A percentile compares a stretch with the other conserved stretches of the same genome.
Conservation (phyloP, 1,284 basidiomycete species). For the Tranzscheliella williamsii region DNA sequence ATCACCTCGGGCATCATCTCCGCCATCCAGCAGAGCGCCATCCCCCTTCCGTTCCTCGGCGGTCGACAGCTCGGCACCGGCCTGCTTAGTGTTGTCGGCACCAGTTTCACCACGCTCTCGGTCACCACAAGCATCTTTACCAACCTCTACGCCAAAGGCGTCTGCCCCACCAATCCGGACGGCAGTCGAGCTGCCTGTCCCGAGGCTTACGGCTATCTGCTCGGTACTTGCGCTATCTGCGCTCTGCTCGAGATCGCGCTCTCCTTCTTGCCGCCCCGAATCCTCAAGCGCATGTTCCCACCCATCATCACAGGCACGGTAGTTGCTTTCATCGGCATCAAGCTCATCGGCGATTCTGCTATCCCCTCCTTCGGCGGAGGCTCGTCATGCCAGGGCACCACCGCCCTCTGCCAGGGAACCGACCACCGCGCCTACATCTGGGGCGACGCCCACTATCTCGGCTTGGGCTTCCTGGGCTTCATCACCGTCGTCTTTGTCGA, state of each 20-base stretch:
- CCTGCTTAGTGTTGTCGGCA: conserved; percentile 80
- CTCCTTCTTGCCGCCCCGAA: conserved; percentile 70
- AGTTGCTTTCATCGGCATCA: conserved; percentile 68
- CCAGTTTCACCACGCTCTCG: conserved; percentile 77
- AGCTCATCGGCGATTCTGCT: conserved; percentile 74
- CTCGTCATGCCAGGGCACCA: conserved; percentile 66
- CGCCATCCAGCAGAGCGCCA: conserved; percentile 74
- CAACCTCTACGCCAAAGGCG: conserved; percentile 76
- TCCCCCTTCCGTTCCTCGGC: conserved; percentile 66
- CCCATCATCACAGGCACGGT: conserved; percentile 71
- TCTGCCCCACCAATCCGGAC: conserved; percentile 70
- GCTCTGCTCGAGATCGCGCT: conserved; percentile 78
- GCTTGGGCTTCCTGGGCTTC: conserved; percentile 82
- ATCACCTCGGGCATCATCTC: conserved; percentile 73
- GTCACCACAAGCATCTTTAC: conserved; percentile 71
- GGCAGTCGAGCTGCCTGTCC: conserved; percentile 71
- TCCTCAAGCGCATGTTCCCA: conserved; percentile 74
- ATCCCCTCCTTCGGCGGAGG: conserved; percentile 80
- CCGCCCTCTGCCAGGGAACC: conserved; percentile 62
- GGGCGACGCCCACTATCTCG: conserved; percentile 80
- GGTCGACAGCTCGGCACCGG: conserved; percentile 76
- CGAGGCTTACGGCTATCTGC: conserved; percentile 62
- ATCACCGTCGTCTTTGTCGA: conserved; percentile 73
- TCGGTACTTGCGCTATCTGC: conserved; percentile 76
- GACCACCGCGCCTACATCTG: conserved; percentile 68